Evolutionary conservation across 768 basidiomycete species (phyloP).

Genomic region (Paxillus rubicundulus): DNA sequence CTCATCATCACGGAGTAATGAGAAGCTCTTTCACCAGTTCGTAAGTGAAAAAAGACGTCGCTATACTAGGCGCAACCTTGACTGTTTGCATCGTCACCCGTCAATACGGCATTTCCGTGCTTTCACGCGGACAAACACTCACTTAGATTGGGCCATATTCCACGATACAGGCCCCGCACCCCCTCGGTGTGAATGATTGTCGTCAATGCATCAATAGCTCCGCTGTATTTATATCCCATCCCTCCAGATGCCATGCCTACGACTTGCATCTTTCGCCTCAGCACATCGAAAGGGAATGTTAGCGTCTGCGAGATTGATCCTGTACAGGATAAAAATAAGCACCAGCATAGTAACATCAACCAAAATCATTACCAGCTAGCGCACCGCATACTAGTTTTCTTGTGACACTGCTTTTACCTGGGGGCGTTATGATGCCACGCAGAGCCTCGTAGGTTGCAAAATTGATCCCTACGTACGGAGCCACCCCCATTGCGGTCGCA

Average conservation of each 20-base stretch:
- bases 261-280: slow-evolving; percentile 95
- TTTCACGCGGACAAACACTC: slow-evolving; percentile 30
- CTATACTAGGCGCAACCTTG: slow-evolving; percentile 89
- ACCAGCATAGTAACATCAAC: not conserved
- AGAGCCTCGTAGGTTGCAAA: slow-evolving; percentile 92
- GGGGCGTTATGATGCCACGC: slow-evolving; percentile 74
- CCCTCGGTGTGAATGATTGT: slow-evolving; percentile 76
- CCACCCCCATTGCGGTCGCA: slow-evolving; percentile 85
- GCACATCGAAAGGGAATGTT: slow-evolving; percentile 94
- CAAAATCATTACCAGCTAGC: slow-evolving; percentile 59
- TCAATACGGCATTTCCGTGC: slow-evolving; percentile 8
- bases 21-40: slow-evolving; percentile 61
- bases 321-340: slow-evolving; percentile 23
- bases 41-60: slow-evolving; percentile 83
- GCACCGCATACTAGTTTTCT: slow-evolving; percentile 85
- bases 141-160: slow-evolving; percentile 88
- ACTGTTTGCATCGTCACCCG: slow-evolving; percentile 42
- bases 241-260: slow-evolving; percentile 67
- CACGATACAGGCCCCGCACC: slow-evolving; percentile 72
- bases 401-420: slow-evolving; percentile 63
- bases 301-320: slow-evolving; percentile 92
- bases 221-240: slow-evolving; percentile 66
- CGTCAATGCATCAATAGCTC: slow-evolving; percentile 74
- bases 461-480: slow-evolving; percentile 88
- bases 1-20: slow-evolving; percentile 30